phyloP scores from a whole-genome alignment of 1,139 yeast species.

The Blastobotrys serpentis region DNA sequence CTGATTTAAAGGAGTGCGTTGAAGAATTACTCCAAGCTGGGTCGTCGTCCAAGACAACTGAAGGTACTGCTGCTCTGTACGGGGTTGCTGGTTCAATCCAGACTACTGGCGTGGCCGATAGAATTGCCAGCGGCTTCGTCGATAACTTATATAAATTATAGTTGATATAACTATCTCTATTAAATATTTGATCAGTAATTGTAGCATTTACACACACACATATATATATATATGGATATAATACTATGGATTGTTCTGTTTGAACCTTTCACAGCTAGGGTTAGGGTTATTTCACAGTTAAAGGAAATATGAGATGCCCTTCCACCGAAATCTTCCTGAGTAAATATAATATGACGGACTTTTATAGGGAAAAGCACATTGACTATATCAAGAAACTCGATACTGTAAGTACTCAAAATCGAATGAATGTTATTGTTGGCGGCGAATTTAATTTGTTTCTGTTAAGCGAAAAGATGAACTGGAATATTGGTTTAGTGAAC shows the following conservation, averaged over 20 bases:
- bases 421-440: too few species aligned
- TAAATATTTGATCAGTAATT: too few species aligned
- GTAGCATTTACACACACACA: too few species aligned
- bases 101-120: slow-evolving; percentile 83
- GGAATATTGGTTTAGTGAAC: slow-evolving; percentile 90
- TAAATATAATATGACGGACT: too few species aligned
- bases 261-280: too few species aligned
- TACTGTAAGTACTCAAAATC: slow-evolving; percentile 31
- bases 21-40: slow-evolving; percentile 41
- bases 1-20: slow-evolving; percentile 53
- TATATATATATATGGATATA: too few species aligned
- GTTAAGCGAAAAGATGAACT: slow-evolving; percentile 54
- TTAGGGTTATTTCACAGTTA: too few species aligned
- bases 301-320: too few species aligned
- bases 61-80: slow-evolving; percentile 77
- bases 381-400: slow-evolving; percentile 53
- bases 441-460: too few species aligned
- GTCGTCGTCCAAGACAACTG: slow-evolving; percentile 33
- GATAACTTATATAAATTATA: slow-evolving; percentile 66
- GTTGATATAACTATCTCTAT: background rate
- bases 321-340: too few species aligned
- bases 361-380: slow-evolving; percentile 50
- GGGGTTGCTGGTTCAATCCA: slow-evolving; percentile 92
- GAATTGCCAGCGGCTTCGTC: slow-evolving; percentile 71
- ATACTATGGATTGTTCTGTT: too few species aligned